Percentiles rank a stretch among this genome's conserved stretches.
phyloP scores from a whole-genome alignment of 1,284 basidiomycete genomes.

The Bondarzewia mesenterica region DNA sequence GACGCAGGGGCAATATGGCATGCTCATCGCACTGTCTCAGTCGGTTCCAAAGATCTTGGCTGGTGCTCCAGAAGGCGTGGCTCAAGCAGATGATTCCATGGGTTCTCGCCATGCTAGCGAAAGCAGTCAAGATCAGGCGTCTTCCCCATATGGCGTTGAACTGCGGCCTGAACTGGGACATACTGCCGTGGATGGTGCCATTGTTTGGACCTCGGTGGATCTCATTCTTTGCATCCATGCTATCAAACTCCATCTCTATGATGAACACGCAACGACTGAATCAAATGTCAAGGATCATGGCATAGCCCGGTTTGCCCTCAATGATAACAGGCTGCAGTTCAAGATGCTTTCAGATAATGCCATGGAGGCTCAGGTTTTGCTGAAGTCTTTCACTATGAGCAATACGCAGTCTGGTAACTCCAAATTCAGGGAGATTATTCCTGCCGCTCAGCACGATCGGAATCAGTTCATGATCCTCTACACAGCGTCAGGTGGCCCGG shows the following conservation, averaged over 20 bases:
- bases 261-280: conserved; percentile 52
- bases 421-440: conserved; percentile 93
- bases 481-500: conserved; percentile 58
- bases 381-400: conserved; percentile 88
- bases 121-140: neutral
- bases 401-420: conserved; percentile 82
- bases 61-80: conserved; percentile 29
- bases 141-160: conserved; percentile 17
- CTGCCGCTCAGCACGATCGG: conserved; percentile 81
- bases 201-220: conserved; percentile 64
- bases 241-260: conserved; percentile 92
- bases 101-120: neutral
- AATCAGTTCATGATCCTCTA: conserved; percentile 96
- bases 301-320: conserved; percentile 82
- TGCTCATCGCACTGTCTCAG: conserved; percentile 66
- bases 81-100: conserved; percentile 15
- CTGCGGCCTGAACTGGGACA: conserved; percentile 52
- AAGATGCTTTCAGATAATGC: conserved; percentile 84
- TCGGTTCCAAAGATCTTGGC: conserved; percentile 70
- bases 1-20: conserved; percentile 85
- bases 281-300: conserved; percentile 69
- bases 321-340: conserved; percentile 71
- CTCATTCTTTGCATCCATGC: conserved; percentile 68
- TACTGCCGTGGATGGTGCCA: conserved; percentile 11
- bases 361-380: conserved; percentile 79